A percentile compares a stretch with the other conserved stretches of the same genome.
Conservation (phyloP, 1,284 basidiomycete species). For the Polyporus tsugae region DNA sequence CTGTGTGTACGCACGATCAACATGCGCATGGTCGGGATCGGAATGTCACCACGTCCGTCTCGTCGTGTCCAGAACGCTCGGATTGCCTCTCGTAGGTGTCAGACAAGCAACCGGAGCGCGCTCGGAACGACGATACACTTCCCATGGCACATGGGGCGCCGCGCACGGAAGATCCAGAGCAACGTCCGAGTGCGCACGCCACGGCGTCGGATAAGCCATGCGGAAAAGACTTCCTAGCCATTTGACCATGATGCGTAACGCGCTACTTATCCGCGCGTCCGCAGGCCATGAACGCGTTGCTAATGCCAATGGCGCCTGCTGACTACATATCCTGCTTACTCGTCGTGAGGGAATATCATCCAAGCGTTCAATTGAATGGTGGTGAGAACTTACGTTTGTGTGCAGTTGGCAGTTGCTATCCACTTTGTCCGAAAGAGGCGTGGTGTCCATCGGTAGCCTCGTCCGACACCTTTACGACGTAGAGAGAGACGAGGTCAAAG, state of each 20-base stretch:
- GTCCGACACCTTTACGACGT: neutral
- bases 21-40: neutral
- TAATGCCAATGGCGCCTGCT: neutral
- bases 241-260: neutral
- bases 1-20: neutral
- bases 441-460: neutral
- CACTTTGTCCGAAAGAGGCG: neutral
- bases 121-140: neutral
- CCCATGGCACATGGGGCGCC: slow-evolving; percentile 1
- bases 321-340: slow-evolving; percentile 6
- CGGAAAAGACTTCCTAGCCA: neutral
- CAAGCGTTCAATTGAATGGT: neutral
- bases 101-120: neutral
- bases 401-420: neutral
- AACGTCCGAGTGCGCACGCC: neutral
- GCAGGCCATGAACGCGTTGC: neutral
- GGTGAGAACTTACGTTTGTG: neutral
- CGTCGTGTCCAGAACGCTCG: slow-evolving; percentile 4
- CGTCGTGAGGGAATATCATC: neutral
- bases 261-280: neutral
- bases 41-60: neutral
- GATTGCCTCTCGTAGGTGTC: slow-evolving; percentile 6
- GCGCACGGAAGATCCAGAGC: neutral
- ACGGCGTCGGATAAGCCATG: neutral
- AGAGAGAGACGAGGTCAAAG: neutral